Conservation (phyloP, 2,329 filamentous ascomycete species). For the Aspergillus versicolor region DNA sequence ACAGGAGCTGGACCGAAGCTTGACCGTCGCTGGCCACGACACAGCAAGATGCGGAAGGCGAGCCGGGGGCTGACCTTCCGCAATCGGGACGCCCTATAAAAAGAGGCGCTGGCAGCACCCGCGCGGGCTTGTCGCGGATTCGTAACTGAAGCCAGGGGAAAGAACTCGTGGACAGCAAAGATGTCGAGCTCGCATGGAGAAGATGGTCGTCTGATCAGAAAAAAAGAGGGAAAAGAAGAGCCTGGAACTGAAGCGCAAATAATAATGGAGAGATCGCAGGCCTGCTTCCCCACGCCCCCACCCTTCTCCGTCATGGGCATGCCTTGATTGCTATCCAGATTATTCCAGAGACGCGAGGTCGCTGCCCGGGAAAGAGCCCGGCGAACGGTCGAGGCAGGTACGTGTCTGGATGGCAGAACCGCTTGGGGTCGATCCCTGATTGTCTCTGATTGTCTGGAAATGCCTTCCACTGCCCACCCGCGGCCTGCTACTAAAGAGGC, state of each 20-base stretch:
- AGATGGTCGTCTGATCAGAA: slow-evolving; percentile 26
- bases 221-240: slow-evolving; percentile 18
- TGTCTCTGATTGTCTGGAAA: neutral
- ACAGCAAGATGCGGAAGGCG: neutral
- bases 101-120: neutral
- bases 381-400: neutral
- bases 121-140: neutral
- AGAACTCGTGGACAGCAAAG: slow-evolving; percentile 7
- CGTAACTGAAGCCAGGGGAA: slow-evolving; percentile 11
- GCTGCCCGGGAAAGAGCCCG: neutral
- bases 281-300: slow-evolving; percentile 26
- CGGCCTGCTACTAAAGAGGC: slow-evolving; percentile 4
- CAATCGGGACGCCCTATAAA: neutral
- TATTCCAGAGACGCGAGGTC: neutral
- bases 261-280: slow-evolving; percentile 4
- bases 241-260: slow-evolving; percentile 11
- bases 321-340: slow-evolving; percentile 4
- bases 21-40: neutral
- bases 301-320: slow-evolving; percentile 24
- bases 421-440: neutral
- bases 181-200: slow-evolving; percentile 10
- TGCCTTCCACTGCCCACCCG: neutral
- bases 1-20: neutral
- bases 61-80: neutral
- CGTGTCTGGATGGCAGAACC: neutral